Evolutionary conservation across 768 basidiomycete species (phyloP).

Genomic region (Mycena filopes): DNA sequence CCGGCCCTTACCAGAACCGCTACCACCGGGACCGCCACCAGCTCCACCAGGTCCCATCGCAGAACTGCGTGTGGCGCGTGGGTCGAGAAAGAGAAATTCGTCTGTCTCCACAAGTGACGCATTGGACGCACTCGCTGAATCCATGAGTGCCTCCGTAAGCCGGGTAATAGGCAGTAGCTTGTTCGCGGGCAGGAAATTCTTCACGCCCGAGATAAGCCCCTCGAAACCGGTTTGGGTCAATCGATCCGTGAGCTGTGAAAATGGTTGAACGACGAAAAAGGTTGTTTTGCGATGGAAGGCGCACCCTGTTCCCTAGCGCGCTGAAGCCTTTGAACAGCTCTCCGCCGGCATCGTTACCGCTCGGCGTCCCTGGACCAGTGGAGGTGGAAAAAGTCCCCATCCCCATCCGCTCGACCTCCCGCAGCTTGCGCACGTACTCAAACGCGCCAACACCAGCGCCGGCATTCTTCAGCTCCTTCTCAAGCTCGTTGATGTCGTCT

Average conservation of each 20-base stretch:
- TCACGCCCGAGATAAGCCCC: conserved; percentile 96
- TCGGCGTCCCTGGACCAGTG: conserved; percentile 73
- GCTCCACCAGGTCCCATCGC: conserved; percentile 64
- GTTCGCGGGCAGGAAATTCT: conserved; percentile 95
- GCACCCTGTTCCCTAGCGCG: conserved; percentile 87
- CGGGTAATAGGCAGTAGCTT: conserved; percentile 94
- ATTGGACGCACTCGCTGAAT: conserved; percentile 92
- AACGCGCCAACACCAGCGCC: conserved; percentile 87
- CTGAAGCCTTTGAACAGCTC: conserved; percentile 96
- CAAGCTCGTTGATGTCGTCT: conserved; percentile 89
- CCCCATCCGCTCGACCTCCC: conserved; percentile 95
- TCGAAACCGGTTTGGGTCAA: conserved; percentile 97
- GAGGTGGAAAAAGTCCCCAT: conserved; percentile 66
- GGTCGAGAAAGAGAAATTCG: conserved; percentile 95
- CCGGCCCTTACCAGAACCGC: conserved; percentile 53
- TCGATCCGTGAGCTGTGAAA: conserved; percentile 83
- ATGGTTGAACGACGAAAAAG: conserved; percentile 11
- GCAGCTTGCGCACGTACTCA: conserved; percentile 90
- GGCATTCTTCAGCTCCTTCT: conserved; percentile 84
- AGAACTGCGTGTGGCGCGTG: conserved; percentile 75
- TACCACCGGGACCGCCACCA: conserved; percentile 56
- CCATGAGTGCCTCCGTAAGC: conserved; percentile 96
- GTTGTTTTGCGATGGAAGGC: conserved; percentile 40
- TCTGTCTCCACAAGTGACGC: conserved; percentile 97
- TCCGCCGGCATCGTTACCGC: conserved; percentile 71